Evolutionary conservation across 129 eudicot genomes (phyloP).

Genomic region (Helianthus annuus): HanXRQr2.0-SUNRISE NC_035446.2:136714943-136715442

Average conservation of each 20-base stretch:
- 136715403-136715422: background rate
- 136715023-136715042: conserved; percentile 96
- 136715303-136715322: conserved; percentile 44
- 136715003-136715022: conserved; percentile 86
- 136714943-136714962: too few species aligned
- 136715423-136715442: background rate
- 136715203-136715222: conserved; percentile 39
- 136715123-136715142: too few species aligned
- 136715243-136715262: conserved; percentile 42
- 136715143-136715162: conserved; percentile 50
- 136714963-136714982: too few species aligned
- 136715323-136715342: conserved; percentile 53
- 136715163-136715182: conserved; percentile 36
- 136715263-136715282: conserved; percentile 18
- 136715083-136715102: conserved; percentile 78
- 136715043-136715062: conserved; percentile 67
- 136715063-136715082: conserved; percentile 78
- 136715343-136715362: conserved; percentile 59
- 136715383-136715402: conserved; percentile 47
- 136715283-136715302: conserved; percentile 31
- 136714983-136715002: conserved; percentile 44
- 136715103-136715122: conserved; percentile 39
- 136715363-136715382: conserved; percentile 69
- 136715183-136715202: conserved; percentile 44
- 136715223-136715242: conserved; percentile 64